Evolutionary conservation across 2,329 filamentous ascomycete genomes (phyloP).

Genomic region (Emergomyces pasteurianus): DNA sequence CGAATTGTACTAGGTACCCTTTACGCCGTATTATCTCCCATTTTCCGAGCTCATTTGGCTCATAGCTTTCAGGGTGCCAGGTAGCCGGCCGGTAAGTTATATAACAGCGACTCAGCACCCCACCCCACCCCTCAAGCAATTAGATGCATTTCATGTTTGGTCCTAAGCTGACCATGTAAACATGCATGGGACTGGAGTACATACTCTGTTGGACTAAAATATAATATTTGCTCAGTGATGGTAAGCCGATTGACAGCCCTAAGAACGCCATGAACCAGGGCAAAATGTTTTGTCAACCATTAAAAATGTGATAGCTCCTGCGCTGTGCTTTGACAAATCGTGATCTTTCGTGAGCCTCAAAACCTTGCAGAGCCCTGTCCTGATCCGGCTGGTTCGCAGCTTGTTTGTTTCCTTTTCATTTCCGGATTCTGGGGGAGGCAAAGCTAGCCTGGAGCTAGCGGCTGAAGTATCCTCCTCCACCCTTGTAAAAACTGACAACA

Average conservation of each 20-base stretch:
- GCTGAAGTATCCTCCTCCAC: neutral
- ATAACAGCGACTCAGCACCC: neutral
- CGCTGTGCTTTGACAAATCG: neutral
- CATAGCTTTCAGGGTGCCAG: neutral
- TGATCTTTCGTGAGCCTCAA: neutral
- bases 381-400: neutral
- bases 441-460: neutral
- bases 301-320: neutral
- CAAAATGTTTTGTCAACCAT: no score
- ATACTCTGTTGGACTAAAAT: no score
- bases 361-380: neutral
- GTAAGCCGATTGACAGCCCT: neutral
- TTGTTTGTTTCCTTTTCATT: neutral
- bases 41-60: neutral
- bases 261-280: neutral
- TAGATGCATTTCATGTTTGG: no score
- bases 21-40: neutral
- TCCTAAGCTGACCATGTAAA: no score
- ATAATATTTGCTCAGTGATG: neutral
- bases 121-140: no score
- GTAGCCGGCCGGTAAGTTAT: neutral
- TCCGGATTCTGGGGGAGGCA: neutral
- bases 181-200: no score
- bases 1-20: no score
- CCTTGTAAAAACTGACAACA: neutral